These are phyloP conservation scores for Phaeosphaeriaceae sp. DNA, from an alignment of 2,329 filamentous ascomycete genomes.

Conservation along the genomic window DNA sequence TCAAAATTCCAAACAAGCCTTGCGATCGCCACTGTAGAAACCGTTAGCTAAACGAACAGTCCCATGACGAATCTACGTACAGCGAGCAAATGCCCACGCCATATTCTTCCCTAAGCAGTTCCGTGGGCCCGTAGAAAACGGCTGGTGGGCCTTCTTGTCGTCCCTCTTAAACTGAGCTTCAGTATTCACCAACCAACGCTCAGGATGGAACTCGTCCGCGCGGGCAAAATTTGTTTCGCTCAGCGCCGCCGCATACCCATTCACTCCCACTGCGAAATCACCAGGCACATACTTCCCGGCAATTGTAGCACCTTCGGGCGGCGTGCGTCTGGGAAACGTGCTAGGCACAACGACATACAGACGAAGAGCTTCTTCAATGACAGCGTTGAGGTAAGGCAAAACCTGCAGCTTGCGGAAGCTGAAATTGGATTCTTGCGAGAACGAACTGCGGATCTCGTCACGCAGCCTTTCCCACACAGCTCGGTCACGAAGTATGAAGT, in stretches of 20 bases:
- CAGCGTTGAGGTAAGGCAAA: conserved; percentile 16
- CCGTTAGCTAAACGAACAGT: too few relatives aligned
- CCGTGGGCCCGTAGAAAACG: conserved; percentile 19
- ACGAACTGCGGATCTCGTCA: too few relatives aligned
- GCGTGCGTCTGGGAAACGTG: conserved; percentile 20
- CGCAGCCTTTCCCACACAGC: too few relatives aligned
- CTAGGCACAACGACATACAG: conserved; percentile 20
- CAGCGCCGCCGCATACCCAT: conserved; percentile 20
- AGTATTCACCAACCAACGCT: conserved; percentile 12
- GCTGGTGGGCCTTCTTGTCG: conserved; percentile 34
- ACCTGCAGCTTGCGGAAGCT: too few relatives aligned
- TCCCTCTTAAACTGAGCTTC: conserved; percentile 30
- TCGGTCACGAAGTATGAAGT: too few relatives aligned
- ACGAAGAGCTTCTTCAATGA: conserved; percentile 24
- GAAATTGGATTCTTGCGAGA: too few relatives aligned
- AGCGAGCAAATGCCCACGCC: too few relatives aligned
- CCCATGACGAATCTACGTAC: too few relatives aligned
- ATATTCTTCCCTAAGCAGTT: conserved; percentile 12
- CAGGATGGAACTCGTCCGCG: conserved; percentile 17
- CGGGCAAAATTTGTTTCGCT: conserved; percentile 22
- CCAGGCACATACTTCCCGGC: conserved; percentile 21
- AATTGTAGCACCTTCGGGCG: conserved; percentile 20
- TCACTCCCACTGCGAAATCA: conserved; percentile 25
- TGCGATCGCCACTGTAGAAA: too few relatives aligned
- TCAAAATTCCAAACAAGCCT: too few relatives aligned